Percentiles rank a stretch among this genome's conserved stretches.
These are phyloP conservation scores for Pythium scleroteichum DNA, from an alignment of 352 stramenopile species.

Conservation along the genomic window DNA sequence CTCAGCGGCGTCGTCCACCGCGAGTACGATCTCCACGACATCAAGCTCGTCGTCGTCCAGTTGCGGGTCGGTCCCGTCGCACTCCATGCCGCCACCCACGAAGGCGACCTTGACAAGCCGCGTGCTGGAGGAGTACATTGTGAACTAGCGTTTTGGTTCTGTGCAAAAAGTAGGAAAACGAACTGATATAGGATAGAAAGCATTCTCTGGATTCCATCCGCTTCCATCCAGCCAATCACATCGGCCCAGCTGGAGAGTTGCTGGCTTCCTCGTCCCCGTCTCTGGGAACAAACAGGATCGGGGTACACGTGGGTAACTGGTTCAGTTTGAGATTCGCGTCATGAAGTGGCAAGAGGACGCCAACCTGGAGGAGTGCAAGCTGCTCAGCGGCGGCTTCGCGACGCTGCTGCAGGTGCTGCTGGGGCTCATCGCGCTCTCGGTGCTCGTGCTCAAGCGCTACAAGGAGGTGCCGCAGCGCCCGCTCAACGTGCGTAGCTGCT, in stretches of 20 bases:
- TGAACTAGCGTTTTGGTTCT: constrained; percentile 12
- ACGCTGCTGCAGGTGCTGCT: constrained; percentile 74
- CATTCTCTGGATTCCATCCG: too few relatives aligned
- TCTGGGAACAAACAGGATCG: too few relatives aligned
- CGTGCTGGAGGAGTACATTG: constrained; percentile 29
- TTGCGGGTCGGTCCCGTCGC: constrained; percentile 4
- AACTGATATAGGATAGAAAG: constrained; percentile 7
- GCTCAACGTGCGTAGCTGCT: constrained; percentile 48
- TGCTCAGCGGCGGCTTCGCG: constrained; percentile 79
- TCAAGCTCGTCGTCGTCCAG: background rate
- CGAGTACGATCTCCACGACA: background rate
- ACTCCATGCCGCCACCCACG: background rate
- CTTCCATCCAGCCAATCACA: too few relatives aligned
- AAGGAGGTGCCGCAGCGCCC: constrained; percentile 73
- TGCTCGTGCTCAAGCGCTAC: constrained; percentile 77
- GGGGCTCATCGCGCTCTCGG: constrained; percentile 80
- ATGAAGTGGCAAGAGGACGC: constrained; percentile 25
- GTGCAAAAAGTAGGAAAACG: constrained; percentile 3
- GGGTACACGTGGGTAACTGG: background rate
- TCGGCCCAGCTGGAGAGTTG: too few relatives aligned
- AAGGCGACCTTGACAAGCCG: constrained; percentile 10
- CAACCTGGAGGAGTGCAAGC: constrained; percentile 67
- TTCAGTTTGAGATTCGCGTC: background rate
- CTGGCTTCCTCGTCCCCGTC: too few relatives aligned
- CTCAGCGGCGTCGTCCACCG: background rate